phyloP scores from a whole-genome alignment of 768 basidiomycete species.

The Tricholoma sp. region DNA sequence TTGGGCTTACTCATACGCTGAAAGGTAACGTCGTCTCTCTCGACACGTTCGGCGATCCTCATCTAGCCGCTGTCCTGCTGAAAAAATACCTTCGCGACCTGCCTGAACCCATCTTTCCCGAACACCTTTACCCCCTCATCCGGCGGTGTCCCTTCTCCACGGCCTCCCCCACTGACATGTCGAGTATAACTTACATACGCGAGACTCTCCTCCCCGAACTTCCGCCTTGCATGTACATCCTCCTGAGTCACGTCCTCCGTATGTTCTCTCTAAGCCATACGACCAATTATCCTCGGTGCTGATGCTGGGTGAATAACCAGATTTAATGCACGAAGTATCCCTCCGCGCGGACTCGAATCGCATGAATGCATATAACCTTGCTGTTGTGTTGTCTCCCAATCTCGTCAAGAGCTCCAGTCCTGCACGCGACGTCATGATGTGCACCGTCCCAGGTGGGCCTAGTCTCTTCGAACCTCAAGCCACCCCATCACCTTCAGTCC shows the following conservation, averaged over 20 bases:
- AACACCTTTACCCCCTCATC: slow-evolving; percentile 58
- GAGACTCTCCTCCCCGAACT: slow-evolving; percentile 63
- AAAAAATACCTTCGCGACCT: slow-evolving; percentile 85
- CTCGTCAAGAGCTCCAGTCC: slow-evolving; percentile 68
- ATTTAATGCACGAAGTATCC: slow-evolving; percentile 77
- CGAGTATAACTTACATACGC: slow-evolving; percentile 59
- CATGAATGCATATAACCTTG: slow-evolving; percentile 83
- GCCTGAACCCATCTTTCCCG: slow-evolving; percentile 74
- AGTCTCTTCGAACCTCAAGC: slow-evolving; percentile 26
- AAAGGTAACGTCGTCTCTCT: slow-evolving; percentile 75
- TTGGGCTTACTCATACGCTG: neutral
- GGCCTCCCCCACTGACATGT: slow-evolving; percentile 48
- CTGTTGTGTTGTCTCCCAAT: slow-evolving; percentile 76
- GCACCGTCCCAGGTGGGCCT: slow-evolving; percentile 50
- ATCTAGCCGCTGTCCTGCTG: slow-evolving; percentile 78
- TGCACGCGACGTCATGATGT: slow-evolving; percentile 70
- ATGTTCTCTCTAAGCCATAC: slow-evolving; percentile 21
- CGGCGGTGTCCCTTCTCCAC: slow-evolving; percentile 60
- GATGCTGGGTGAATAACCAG: slow-evolving; percentile 32
- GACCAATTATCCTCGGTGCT: neutral
- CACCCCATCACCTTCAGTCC: neutral
- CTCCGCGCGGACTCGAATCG: slow-evolving; percentile 58
- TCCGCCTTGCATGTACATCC: slow-evolving; percentile 65
- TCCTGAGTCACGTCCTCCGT: slow-evolving; percentile 69
- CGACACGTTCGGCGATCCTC: slow-evolving; percentile 68